Evolutionary conservation across 768 basidiomycete genomes (phyloP), one percentile per base, ranked within the genome.

Genomic region (Amanita phalloides): DNA sequence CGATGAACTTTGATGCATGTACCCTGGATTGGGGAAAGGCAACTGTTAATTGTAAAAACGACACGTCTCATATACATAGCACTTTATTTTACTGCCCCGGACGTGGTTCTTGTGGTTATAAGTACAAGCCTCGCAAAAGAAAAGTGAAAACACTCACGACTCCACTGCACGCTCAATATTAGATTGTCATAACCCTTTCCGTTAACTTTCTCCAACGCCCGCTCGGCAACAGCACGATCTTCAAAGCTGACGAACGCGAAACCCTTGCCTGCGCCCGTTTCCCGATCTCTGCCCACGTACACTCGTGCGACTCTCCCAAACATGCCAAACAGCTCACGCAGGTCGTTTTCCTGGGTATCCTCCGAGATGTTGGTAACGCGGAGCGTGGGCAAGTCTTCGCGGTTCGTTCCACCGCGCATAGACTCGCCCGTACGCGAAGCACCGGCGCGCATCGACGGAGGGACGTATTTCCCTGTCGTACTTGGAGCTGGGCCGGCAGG

Each of bases 221-320:
- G 77, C 68, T 95, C 89, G 17, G 90, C 96, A 49, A 74, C 71
- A 9, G 77, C 72, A 62, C 76, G 74, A 13, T 85, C 84, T 63
- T 98, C 95, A 61, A 96, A 99, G 65, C 86, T 90, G 51, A 99
- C 94, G 60, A 98, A 98, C 13, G 94, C 95, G 65, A 95, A 96
- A 45, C 95, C 95, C 68, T 95, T 96, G 53, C 93, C 93, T 20
- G 86, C 78, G 43, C 94, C 90, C 7, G 95, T 97, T 61, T 96
- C 94, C 49, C 91, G 76, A 65, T 99, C 96, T 42, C 89, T 77
- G 23, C 95, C 96, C 44, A 99, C 88, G 66, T 93, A 97, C 48
- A 97, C 92, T 49, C 96, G 72, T 32, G 82, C 84, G 33, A 94
- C 85, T 13, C 86, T 75, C 0, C 92, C 91, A 66, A 98, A 96